Evolutionary conservation across 2,329 filamentous ascomycete species (phyloP).

Genomic region (Aspergillus pseudonomiae): DNA sequence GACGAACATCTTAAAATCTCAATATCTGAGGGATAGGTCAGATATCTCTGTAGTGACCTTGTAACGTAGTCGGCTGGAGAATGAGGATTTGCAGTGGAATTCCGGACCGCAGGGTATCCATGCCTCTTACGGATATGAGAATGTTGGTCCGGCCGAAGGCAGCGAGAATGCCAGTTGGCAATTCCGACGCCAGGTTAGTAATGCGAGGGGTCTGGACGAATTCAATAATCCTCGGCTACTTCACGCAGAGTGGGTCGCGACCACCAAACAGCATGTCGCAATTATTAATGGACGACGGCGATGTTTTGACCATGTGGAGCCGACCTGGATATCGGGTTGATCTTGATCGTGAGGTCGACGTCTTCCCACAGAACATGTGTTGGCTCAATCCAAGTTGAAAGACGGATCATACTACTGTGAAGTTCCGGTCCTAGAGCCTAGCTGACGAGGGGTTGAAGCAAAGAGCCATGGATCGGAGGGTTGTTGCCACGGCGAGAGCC

Average conservation of each 20-base stretch:
- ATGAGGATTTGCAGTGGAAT: neutral
- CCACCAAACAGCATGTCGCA: constrained; percentile 25
- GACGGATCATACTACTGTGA: neutral
- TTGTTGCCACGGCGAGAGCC: neutral
- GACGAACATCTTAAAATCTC: constrained; percentile 46
- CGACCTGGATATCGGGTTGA: constrained; percentile 2
- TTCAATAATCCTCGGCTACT: constrained; percentile 9
- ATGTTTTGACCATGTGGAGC: constrained; percentile 1
- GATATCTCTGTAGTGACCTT: neutral
- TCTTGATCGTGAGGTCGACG: neutral
- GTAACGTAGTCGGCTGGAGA: neutral
- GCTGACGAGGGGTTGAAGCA: neutral
- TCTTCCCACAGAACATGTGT: neutral
- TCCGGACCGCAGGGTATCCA: neutral
- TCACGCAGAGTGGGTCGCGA: constrained; percentile 9
- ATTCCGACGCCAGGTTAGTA: neutral
- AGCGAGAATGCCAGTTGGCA: too few relatives aligned
- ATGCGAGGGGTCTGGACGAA: constrained; percentile 7
- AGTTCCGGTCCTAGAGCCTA: neutral
- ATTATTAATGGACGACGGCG: constrained; percentile 28
- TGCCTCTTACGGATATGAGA: neutral
- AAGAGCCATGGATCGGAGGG: constrained; percentile 2
- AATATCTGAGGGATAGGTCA: neutral
- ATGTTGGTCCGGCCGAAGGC: neutral
- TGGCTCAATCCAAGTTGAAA: neutral